Evolutionary conservation across 2,329 filamentous ascomycete genomes (phyloP).

Genomic region (Sphaerulina vaccinii): DNA sequence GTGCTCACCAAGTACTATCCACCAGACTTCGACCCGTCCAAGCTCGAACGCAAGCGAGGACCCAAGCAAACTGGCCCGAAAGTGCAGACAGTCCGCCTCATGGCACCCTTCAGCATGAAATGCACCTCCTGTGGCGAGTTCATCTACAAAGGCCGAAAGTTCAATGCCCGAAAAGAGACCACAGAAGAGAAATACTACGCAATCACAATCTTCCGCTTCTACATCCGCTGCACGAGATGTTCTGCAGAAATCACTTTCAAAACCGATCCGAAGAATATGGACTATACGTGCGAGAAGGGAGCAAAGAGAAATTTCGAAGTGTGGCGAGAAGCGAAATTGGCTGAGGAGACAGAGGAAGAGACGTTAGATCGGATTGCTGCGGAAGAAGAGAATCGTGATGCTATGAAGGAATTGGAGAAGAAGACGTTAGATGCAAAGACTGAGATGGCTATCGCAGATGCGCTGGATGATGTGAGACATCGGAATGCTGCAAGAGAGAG

Average conservation of each 20-base stretch:
- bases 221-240: constrained; percentile 78
- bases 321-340: constrained; percentile 69
- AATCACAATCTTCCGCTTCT: constrained; percentile 86
- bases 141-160: constrained; percentile 91
- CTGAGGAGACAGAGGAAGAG: constrained; percentile 82
- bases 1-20: constrained; percentile 68
- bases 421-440: constrained; percentile 90
- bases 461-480: constrained; percentile 88
- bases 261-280: constrained; percentile 92
- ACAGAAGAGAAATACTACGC: constrained; percentile 85
- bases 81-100: constrained; percentile 81
- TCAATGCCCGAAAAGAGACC: constrained; percentile 92
- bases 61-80: constrained; percentile 74
- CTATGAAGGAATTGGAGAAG: constrained; percentile 91
- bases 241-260: constrained; percentile 85
- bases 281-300: constrained; percentile 78
- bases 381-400: constrained; percentile 78
- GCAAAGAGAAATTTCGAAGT: constrained; percentile 92
- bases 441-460: constrained; percentile 96
- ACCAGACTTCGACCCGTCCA: constrained; percentile 85
- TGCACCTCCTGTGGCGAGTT: constrained; percentile 72
- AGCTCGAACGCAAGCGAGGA: constrained; percentile 64
- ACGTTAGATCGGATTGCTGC: constrained; percentile 77
- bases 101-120: constrained; percentile 83
- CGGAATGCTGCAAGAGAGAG: constrained; percentile 85